Base-by-base conservation (phyloP, 164 flowering plant genomes). In the Nymphaea thermarum region DNA sequence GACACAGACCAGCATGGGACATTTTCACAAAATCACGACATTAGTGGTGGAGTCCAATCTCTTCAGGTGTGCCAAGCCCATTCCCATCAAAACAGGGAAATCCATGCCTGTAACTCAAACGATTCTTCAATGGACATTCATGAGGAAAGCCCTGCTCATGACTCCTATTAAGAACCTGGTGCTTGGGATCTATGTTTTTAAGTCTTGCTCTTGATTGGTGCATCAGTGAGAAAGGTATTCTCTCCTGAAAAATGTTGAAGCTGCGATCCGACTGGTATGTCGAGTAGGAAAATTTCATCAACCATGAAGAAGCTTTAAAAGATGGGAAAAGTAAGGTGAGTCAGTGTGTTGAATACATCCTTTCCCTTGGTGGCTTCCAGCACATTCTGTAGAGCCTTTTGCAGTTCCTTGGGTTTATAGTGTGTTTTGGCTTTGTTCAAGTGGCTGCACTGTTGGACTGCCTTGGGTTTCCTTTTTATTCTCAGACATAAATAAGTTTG, bases 91-190 rank as follows among this genome's bases (percentile, higher is more conserved):
- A 85, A 61, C 74, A 71, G 86, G 76, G 89, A 85, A 36, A 42
- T 80, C 1, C 83, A 82, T 74, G 71, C 85, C 68, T 67, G 41
- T 16, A 77, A 77, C 68, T 80, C 86, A 55, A 82, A 81, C 66
- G 95, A 89, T 69, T 82, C 91, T 4, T 78, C 82, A 45, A 89
- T 89, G 95, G 95, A 89, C 73, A 89, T 89, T 87, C 83, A 80
- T 74, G 80, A 85, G 57, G 57, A 51, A 51, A 51, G 57, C 14
- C 15, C 14, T 4, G 57, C 57, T 51, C 57, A 10, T 15, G 14
- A 51, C 57, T 6, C 12, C 14, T 51, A 51, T 15, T 51, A 51
- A 51, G 57, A 10, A 51, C 5, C 8, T 4, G 14, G 15, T 25
- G 57, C 57, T 51, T 51, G 12, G 14, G 8, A 3, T 51, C 57